Conservation (phyloP, 768 basidiomycete species). For the Favolaschia claudopus region DNA sequence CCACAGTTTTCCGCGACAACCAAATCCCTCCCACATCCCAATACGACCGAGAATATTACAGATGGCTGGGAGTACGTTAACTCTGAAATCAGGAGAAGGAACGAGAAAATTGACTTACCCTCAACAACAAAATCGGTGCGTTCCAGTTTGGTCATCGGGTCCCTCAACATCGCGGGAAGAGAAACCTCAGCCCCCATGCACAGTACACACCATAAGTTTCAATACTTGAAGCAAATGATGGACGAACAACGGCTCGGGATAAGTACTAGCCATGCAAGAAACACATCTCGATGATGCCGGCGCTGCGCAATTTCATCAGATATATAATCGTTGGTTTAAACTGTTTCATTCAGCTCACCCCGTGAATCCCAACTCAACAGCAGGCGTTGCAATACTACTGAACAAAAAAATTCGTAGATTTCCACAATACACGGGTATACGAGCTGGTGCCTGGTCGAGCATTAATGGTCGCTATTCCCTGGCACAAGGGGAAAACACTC, state of each 20-base stretch:
- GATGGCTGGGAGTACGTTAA: too few species aligned
- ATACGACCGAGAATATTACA: too few species aligned
- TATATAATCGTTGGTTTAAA: neutral
- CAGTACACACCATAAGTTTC: neutral
- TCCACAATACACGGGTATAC: neutral
- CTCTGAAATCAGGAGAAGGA: too few species aligned
- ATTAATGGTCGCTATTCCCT: slow-evolving; percentile 7
- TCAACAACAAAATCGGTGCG: slow-evolving; percentile 2
- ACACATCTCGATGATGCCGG: too few species aligned
- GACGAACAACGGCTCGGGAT: neutral
- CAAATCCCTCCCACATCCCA: too few species aligned
- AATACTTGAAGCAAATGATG: neutral
- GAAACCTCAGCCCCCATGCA: neutral
- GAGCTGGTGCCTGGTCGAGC: too few species aligned
- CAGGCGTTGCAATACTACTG: slow-evolving; percentile 22
- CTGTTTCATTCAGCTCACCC: neutral
- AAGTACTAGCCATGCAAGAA: too few species aligned
- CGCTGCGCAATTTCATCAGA: neutral
- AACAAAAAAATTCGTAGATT: slow-evolving; percentile 11
- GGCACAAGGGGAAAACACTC: neutral
- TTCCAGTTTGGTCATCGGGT: neutral
- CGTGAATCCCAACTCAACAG: neutral
- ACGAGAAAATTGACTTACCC: too few species aligned
- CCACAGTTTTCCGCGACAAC: too few species aligned
- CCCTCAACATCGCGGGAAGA: too few species aligned